Percentiles rank a stretch among this genome's conserved stretches.
Conservation (phyloP, 345 rosid genomes). For the Erysimum cheiranthoides region DNA sequence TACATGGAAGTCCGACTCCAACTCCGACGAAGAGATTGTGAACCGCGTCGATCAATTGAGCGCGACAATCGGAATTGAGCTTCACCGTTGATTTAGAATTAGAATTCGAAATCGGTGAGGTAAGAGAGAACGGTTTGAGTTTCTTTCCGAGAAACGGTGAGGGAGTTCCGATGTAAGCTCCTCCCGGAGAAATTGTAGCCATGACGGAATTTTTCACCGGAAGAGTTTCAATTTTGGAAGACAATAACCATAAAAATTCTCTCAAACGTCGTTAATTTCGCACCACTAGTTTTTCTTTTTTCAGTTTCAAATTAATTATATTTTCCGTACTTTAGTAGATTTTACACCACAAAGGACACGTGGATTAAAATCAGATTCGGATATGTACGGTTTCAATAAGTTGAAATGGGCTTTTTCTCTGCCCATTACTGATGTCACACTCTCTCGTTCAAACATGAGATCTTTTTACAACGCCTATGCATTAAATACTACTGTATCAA, state of each 20-base stretch:
- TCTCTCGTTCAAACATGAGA: too few relatives aligned
- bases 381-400: constrained; percentile 7
- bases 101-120: constrained; percentile 40
- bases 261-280: constrained; percentile 29
- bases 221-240: constrained; percentile 30
- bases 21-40: constrained; percentile 84
- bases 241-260: constrained; percentile 6
- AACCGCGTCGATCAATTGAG: constrained; percentile 62
- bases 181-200: constrained; percentile 71
- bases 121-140: constrained; percentile 46
- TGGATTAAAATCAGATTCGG: constrained; percentile 3
- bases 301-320: too few relatives aligned
- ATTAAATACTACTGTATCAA: too few relatives aligned
- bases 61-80: constrained; percentile 54
- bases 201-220: constrained; percentile 44
- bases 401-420: constrained; percentile 4
- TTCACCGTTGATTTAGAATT: constrained; percentile 45
- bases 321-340: too few relatives aligned
- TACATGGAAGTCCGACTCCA: constrained; percentile 97
- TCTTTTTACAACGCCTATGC: too few relatives aligned
- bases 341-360: constrained; percentile 29
- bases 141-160: constrained; percentile 74
- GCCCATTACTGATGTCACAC: constrained; percentile 8
- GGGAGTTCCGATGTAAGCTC: constrained; percentile 54
- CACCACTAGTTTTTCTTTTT: constrained; percentile 45